phyloP scores from a whole-genome alignment of 345 rosid genomes.

The Geranium rotundifolium region DNA sequence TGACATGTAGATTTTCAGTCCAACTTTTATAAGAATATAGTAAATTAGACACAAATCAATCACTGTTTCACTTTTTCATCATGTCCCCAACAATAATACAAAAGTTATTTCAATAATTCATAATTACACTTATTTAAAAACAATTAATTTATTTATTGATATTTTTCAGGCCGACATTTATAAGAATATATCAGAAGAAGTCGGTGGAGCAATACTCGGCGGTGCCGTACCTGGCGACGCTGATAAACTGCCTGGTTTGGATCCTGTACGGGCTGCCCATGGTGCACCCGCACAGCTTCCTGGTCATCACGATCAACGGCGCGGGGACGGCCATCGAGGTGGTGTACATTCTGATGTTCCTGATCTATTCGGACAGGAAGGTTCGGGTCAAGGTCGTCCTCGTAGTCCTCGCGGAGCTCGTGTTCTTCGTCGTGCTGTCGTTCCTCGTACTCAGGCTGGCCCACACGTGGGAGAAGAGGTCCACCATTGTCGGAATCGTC shows the following conservation, averaged over 20 bases:
- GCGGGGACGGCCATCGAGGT: conserved; percentile 53
- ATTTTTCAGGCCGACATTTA: conserved; percentile 65
- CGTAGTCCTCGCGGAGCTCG: conserved; percentile 22
- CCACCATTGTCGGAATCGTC: conserved; percentile 46
- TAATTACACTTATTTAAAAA: too few species aligned
- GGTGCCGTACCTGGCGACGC: conserved; percentile 64
- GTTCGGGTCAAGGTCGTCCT: conserved; percentile 25
- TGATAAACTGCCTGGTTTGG: conserved; percentile 77
- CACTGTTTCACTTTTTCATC: neutral
- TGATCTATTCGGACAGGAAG: conserved; percentile 27
- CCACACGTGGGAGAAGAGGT: conserved; percentile 31
- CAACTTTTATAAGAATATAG: too few species aligned
- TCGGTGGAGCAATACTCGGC: conserved; percentile 75
- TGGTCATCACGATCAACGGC: conserved; percentile 69
- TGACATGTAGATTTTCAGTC: too few species aligned
- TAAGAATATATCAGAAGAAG: conserved; percentile 47
- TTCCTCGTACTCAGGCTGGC: conserved; percentile 32
- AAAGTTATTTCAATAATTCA: too few species aligned
- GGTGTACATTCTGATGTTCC: conserved; percentile 34
- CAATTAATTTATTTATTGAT: too few species aligned
- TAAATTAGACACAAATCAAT: too few species aligned
- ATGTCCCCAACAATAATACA: too few species aligned
- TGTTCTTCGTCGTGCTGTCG: conserved; percentile 21
- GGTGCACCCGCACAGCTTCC: conserved; percentile 55
- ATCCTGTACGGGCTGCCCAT: conserved; percentile 67